Percentiles rank a stretch among this genome's conserved stretches.
Conservation (phyloP, 108 stramenopile genomes). For the Discostella stelligeroides region DNA sequence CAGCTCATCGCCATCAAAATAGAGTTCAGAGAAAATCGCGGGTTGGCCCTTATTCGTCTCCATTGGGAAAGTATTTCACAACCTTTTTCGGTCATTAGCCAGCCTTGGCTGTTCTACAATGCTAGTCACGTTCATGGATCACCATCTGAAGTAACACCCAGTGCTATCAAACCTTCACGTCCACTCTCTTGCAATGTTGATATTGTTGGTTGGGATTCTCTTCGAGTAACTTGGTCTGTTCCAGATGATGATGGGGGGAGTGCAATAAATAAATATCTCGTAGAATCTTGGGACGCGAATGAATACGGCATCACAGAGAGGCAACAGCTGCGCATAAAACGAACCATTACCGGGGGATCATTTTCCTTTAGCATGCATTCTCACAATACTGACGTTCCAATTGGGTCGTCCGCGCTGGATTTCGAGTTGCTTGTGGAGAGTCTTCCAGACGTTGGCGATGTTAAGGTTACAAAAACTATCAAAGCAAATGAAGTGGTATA, state of each 20-base stretch:
- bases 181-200: conserved; percentile 47
- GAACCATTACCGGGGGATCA: conserved; percentile 26
- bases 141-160: conserved; percentile 52
- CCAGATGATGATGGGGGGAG: conserved; percentile 75
- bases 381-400: conserved; percentile 7
- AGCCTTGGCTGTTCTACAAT: conserved; percentile 50
- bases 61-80: conserved; percentile 66
- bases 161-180: conserved; percentile 54
- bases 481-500: conserved; percentile 19
- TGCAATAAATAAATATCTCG: conserved; percentile 55
- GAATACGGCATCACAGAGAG: conserved; percentile 49
- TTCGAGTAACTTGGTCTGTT: conserved; percentile 55
- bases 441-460: conserved; percentile 52
- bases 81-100: conserved; percentile 54
- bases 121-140: conserved; percentile 47
- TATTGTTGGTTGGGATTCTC: conserved; percentile 52
- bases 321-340: conserved; percentile 41
- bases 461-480: conserved; percentile 29
- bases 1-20: conserved; percentile 49
- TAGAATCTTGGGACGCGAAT: conserved; percentile 59
- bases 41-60: conserved; percentile 50
- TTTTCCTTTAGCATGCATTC: conserved; percentile 24
- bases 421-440: conserved; percentile 53
- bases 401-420: conserved; percentile 24
- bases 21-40: conserved; percentile 73